Conservation (phyloP, 148 eudicot genomes). For the Drosera capensis region DNA sequence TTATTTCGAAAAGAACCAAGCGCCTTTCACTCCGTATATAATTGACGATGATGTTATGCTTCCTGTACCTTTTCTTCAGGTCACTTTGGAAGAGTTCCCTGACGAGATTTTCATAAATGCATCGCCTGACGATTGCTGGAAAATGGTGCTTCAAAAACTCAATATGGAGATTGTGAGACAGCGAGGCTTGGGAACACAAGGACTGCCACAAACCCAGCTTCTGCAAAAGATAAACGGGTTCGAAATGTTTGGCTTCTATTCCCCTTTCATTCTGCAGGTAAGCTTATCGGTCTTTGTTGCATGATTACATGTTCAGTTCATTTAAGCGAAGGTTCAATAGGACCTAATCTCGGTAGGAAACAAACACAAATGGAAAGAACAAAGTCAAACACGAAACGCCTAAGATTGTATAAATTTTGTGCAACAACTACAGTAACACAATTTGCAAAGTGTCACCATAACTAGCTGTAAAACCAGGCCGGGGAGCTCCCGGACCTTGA, state of each 20-base stretch:
- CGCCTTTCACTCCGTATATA: too few relatives aligned
- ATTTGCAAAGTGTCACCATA: too few relatives aligned
- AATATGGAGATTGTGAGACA: slow-evolving; percentile 20
- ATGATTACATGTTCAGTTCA: neutral
- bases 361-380: too few relatives aligned
- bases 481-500: too few relatives aligned
- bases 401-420: too few relatives aligned
- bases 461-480: too few relatives aligned
- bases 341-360: too few relatives aligned
- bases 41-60: neutral
- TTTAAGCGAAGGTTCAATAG: too few relatives aligned
- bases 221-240: slow-evolving; percentile 26
- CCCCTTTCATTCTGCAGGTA: slow-evolving; percentile 38
- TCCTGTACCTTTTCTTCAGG: slow-evolving; percentile 13
- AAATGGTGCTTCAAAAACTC: slow-evolving; percentile 23
- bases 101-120: slow-evolving; percentile 13
- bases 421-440: too few relatives aligned
- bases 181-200: slow-evolving; percentile 6
- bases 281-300: neutral
- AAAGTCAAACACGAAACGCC: too few relatives aligned
- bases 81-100: slow-evolving; percentile 28
- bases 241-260: slow-evolving; percentile 42
- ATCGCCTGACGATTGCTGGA: slow-evolving; percentile 29
- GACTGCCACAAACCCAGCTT: slow-evolving; percentile 12
- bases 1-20: too few relatives aligned